phyloP scores from a whole-genome alignment of 164 flowering plant genomes.

The Piper betle region DNA sequence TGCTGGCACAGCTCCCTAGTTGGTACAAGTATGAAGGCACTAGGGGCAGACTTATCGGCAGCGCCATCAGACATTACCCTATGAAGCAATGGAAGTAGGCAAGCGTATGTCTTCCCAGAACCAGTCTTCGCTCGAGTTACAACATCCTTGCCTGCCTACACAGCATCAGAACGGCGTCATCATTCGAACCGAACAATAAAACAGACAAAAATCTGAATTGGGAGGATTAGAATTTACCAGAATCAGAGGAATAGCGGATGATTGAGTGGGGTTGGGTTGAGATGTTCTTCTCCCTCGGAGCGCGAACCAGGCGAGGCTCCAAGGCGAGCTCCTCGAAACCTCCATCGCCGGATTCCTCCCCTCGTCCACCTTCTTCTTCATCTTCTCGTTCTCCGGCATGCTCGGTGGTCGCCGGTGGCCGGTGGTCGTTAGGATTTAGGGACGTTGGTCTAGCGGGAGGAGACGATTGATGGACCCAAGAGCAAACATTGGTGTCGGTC shows the following conservation, averaged over 20 bases:
- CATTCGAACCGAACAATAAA: too few relatives aligned
- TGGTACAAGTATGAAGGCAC: constrained; percentile 69
- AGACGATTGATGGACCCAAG: too few relatives aligned
- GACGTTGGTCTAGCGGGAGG: too few relatives aligned
- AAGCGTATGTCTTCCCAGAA: constrained; percentile 93
- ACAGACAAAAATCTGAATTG: too few relatives aligned
- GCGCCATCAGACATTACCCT: constrained; percentile 46
- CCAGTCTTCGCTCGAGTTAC: constrained; percentile 93
- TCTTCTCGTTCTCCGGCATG: background rate
- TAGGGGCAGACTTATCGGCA: constrained; percentile 40
- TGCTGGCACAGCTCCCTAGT: constrained; percentile 83
- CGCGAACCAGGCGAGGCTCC: constrained; percentile 69
- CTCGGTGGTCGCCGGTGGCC: too few relatives aligned
- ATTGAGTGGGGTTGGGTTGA: constrained; percentile 78
- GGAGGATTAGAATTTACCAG: constrained; percentile 44
- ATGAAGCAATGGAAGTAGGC: constrained; percentile 84
- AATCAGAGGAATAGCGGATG: constrained; percentile 59
- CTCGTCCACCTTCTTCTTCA: constrained; percentile 2
- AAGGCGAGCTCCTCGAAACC: constrained; percentile 74
- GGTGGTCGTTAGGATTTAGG: too few relatives aligned
- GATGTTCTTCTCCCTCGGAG: constrained; percentile 56
- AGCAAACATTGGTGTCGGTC: too few relatives aligned
- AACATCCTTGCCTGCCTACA: constrained; percentile 87
- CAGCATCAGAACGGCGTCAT: background rate
- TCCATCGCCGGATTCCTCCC: constrained; percentile 37